phyloP scores from a whole-genome alignment of 768 basidiomycete species.

The Suillus ampliporus region DNA sequence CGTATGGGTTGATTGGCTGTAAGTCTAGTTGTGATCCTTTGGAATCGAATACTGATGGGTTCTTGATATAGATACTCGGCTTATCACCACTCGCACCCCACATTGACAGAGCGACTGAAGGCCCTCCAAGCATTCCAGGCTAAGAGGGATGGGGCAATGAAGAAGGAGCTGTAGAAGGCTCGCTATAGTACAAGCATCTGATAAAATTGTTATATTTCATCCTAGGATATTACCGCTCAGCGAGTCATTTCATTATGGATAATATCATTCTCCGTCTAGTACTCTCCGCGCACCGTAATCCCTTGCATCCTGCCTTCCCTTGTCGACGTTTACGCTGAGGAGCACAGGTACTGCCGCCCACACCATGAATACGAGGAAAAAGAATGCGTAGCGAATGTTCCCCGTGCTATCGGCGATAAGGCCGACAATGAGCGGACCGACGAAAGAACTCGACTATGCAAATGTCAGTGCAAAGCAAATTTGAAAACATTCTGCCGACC shows the following conservation, averaged over 20 bases:
- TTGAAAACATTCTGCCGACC: constrained; percentile 41
- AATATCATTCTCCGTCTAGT: constrained; percentile 4
- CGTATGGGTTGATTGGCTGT: constrained; percentile 95
- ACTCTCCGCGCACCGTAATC: constrained; percentile 28
- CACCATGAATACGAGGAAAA: constrained; percentile 85
- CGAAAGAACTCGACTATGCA: constrained; percentile 82
- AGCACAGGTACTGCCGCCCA: constrained; percentile 83
- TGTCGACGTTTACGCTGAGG: constrained; percentile 67
- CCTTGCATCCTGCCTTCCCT: constrained; percentile 60
- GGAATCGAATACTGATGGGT: constrained; percentile 1
- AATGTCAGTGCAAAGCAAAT: constrained; percentile 11
- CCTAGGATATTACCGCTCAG: neutral
- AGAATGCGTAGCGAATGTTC: constrained; percentile 90
- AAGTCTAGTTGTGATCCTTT: constrained; percentile 30
- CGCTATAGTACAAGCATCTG: neutral
- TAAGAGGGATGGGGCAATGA: constrained; percentile 35
- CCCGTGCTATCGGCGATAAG: constrained; percentile 87
- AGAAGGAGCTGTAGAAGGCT: constrained; percentile 33
- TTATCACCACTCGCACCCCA: constrained; percentile 96
- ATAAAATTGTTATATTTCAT: constrained; percentile 1
- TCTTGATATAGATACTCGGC: constrained; percentile 76
- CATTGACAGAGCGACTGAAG: constrained; percentile 85
- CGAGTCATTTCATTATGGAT: neutral
- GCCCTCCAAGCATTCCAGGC: constrained; percentile 75
- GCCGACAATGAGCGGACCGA: constrained; percentile 90